A percentile compares a stretch with the other conserved stretches of the same genome.
Evolutionary conservation across 345 rosid species (phyloP).

Genomic region (Punica granatum): DNA sequence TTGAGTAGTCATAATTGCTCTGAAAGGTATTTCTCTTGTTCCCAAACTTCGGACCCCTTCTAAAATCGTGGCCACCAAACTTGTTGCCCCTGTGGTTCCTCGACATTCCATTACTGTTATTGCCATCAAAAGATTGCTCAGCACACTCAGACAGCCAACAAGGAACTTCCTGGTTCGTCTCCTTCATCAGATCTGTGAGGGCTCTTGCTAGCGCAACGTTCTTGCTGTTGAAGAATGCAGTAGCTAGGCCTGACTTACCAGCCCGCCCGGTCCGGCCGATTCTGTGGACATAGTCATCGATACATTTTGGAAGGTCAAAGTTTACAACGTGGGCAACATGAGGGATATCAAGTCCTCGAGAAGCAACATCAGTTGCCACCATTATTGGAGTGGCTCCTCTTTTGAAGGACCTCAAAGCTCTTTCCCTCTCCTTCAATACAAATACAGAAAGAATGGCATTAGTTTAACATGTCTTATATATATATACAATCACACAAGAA

Average conservation of each 20-base stretch:
- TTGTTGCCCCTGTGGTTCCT: constrained; percentile 13
- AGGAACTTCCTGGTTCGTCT: constrained; percentile 43
- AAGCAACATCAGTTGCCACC: constrained; percentile 61
- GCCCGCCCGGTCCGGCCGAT: constrained; percentile 57
- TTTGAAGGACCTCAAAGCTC: constrained; percentile 39
- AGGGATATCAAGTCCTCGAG: constrained; percentile 47
- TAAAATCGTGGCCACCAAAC: constrained; percentile 43
- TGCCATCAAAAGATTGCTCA: constrained; percentile 12
- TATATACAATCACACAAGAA: too few species aligned
- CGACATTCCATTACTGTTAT: constrained; percentile 2
- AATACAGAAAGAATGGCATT: neutral
- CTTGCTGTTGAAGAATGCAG: constrained; percentile 44
- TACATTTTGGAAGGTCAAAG: constrained; percentile 40
- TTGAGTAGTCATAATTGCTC: constrained; percentile 6
- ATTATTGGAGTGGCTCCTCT: constrained; percentile 36
- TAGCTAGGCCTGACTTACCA: constrained; percentile 40
- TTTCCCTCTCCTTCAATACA: constrained; percentile 39
- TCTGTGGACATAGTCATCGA: constrained; percentile 49
- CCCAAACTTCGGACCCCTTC: constrained; percentile 17
- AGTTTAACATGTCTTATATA: neutral
- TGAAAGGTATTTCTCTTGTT: neutral
- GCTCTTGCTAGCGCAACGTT: constrained; percentile 31
- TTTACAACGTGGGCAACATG: constrained; percentile 46
- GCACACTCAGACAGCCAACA: constrained; percentile 33
- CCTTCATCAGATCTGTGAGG: constrained; percentile 34